These are phyloP conservation scores for Chytriomyces hyalinus DNA, from an alignment of 192 early-diverging fungal genomes.

Conservation along the genomic window DNA sequence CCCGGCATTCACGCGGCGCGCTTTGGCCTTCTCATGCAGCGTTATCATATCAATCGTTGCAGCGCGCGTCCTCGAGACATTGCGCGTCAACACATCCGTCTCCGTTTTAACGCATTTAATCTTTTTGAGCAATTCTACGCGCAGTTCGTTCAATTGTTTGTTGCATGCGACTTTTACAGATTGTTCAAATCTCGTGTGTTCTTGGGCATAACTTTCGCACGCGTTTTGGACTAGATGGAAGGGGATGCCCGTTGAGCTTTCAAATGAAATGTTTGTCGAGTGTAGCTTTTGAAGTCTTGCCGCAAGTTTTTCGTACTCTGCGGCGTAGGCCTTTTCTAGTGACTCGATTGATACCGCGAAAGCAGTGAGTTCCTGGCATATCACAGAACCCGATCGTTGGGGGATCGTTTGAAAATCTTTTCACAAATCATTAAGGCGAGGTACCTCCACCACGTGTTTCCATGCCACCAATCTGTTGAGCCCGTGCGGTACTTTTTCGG, in stretches of 20 bases:
- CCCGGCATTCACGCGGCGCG: slow-evolving; percentile 12
- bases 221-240: neutral
- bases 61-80: neutral
- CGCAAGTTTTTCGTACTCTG: slow-evolving; percentile 15
- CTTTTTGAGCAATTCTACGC: neutral
- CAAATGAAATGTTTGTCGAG: neutral
- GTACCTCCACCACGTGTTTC: slow-evolving; percentile 4
- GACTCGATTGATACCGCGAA: slow-evolving; percentile 1
- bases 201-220: neutral
- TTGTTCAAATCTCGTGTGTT: slow-evolving; percentile 19
- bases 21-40: slow-evolving; percentile 21
- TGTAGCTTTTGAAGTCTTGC: neutral
- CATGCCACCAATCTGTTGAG: neutral
- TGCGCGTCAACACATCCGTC: neutral
- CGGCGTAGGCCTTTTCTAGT: neutral
- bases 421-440: neutral
- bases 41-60: slow-evolving; percentile 22
- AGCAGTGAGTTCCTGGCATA: neutral
- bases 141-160: neutral
- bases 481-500: neutral
- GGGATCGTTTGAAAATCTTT: neutral
- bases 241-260: slow-evolving; percentile 13
- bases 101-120: slow-evolving; percentile 19
- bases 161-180: neutral
- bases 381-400: neutral